Percentiles rank a stretch among this genome's conserved stretches.
These are phyloP conservation scores for Xerocomellus amylosporus DNA, from an alignment of 768 basidiomycete genomes.

Conservation along the genomic window DNA sequence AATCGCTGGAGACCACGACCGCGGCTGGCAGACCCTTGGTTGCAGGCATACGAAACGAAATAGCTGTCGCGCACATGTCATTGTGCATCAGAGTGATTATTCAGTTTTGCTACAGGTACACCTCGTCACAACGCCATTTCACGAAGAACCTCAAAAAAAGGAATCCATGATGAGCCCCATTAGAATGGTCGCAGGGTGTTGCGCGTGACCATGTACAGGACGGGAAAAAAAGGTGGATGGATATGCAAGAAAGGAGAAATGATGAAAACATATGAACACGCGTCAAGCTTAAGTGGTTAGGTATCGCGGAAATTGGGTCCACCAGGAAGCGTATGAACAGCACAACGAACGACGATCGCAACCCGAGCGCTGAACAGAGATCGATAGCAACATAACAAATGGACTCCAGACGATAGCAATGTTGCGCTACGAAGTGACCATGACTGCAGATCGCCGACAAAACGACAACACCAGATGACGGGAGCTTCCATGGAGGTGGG, in stretches of 20 bases:
- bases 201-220: slow-evolving; percentile 1
- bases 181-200: slow-evolving; percentile 7
- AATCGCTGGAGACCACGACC: no score
- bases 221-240: neutral
- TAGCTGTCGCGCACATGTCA: neutral
- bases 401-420: slow-evolving; percentile 17
- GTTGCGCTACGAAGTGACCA: slow-evolving; percentile 13
- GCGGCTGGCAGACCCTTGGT: no score
- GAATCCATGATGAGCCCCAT: slow-evolving; percentile 11
- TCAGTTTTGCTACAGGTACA: slow-evolving; percentile 25
- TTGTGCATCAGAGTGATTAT: slow-evolving; percentile 15
- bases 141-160: slow-evolving; percentile 10
- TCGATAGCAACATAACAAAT: slow-evolving; percentile 26
- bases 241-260: slow-evolving; percentile 26
- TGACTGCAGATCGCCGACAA: slow-evolving; percentile 16
- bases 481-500: slow-evolving; percentile 5
- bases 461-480: slow-evolving; percentile 15
- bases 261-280: slow-evolving; percentile 8
- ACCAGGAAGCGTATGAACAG: slow-evolving; percentile 10
- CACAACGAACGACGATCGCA: slow-evolving; percentile 14
- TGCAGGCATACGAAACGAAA: no score
- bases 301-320: slow-evolving; percentile 18
- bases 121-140: slow-evolving; percentile 20
- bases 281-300: slow-evolving; percentile 5
- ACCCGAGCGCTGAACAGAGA: slow-evolving; percentile 16